These are phyloP conservation scores for Botrytis elliptica DNA, from an alignment of 2,329 filamentous ascomycete genomes.

Conservation along the genomic window DNA sequence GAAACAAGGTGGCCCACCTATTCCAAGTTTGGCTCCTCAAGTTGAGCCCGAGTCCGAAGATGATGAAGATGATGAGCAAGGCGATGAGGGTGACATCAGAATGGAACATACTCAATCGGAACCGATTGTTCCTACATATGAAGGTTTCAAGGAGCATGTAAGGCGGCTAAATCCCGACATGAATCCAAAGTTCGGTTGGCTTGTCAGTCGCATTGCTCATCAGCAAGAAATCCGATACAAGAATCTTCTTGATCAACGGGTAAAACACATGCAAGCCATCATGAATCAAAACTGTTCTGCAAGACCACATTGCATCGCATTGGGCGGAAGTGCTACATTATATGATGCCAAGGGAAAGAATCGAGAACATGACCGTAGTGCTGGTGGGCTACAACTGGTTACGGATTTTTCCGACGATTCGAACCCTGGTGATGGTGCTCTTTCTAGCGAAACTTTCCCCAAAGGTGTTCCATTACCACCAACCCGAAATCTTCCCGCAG, in stretches of 20 bases:
- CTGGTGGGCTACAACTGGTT: slow-evolving; percentile 54
- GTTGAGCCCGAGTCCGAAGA: slow-evolving; percentile 42
- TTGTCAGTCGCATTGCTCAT: slow-evolving; percentile 78
- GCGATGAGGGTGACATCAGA: slow-evolving; percentile 60
- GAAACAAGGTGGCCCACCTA: slow-evolving; percentile 56
- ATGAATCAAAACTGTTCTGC: slow-evolving; percentile 58
- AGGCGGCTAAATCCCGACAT: slow-evolving; percentile 72
- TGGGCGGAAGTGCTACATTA: slow-evolving; percentile 64
- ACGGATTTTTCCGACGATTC: slow-evolving; percentile 62
- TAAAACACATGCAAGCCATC: slow-evolving; percentile 66
- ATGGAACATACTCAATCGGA: slow-evolving; percentile 64
- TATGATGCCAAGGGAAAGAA: slow-evolving; percentile 60
- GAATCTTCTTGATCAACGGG: slow-evolving; percentile 65
- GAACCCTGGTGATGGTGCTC: slow-evolving; percentile 66
- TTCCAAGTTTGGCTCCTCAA: slow-evolving; percentile 54
- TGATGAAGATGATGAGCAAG: slow-evolving; percentile 62
- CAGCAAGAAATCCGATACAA: slow-evolving; percentile 82
- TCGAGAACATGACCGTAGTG: slow-evolving; percentile 57
- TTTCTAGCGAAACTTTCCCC: slow-evolving; percentile 74
- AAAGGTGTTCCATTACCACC: slow-evolving; percentile 79
- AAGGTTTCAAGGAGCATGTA: slow-evolving; percentile 76
- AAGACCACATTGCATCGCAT: slow-evolving; percentile 60
- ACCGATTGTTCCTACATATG: slow-evolving; percentile 66
- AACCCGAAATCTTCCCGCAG: slow-evolving; percentile 71
- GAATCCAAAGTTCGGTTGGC: slow-evolving; percentile 53